Evolutionary conservation across 2,329 filamentous ascomycete species (phyloP).

Genomic region (Aspergillus aculeatinus): DNA sequence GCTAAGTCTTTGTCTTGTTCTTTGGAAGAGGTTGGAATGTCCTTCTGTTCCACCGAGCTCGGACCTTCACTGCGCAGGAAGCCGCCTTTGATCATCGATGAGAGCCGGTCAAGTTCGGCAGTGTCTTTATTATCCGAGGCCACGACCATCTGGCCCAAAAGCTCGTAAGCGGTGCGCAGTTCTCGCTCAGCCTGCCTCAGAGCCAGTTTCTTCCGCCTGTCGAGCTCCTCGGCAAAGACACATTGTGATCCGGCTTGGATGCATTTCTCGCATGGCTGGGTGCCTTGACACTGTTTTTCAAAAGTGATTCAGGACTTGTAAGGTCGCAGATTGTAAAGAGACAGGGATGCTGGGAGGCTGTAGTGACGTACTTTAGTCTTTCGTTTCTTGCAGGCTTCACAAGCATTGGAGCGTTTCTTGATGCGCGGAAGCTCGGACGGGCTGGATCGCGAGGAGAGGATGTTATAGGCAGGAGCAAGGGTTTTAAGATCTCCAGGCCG

Average conservation of each 20-base stretch:
- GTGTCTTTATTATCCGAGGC: neutral
- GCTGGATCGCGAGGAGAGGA: neutral
- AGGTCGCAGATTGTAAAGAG: no score
- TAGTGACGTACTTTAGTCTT: neutral
- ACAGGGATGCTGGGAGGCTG: neutral
- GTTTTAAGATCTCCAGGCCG: neutral
- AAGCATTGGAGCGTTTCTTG: neutral
- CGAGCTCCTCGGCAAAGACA: neutral
- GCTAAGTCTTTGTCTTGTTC: neutral
- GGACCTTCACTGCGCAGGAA: neutral
- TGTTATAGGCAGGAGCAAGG: neutral
- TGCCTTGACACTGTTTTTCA: constrained; percentile 1
- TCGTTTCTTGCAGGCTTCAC: neutral
- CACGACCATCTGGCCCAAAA: neutral
- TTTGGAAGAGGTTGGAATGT: neutral
- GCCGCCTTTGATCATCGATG: neutral
- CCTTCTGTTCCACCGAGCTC: neutral
- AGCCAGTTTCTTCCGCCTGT: constrained; percentile 3
- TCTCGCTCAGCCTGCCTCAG: constrained; percentile 2
- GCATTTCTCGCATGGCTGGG: constrained; percentile 2
- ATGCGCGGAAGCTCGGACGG: neutral
- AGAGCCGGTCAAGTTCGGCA: neutral
- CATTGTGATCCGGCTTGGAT: neutral
- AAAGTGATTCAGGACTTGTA: neutral
- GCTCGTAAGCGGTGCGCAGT: neutral